Conservation (phyloP, 78 protist species). For the Goniomonas avonlea region DNA sequence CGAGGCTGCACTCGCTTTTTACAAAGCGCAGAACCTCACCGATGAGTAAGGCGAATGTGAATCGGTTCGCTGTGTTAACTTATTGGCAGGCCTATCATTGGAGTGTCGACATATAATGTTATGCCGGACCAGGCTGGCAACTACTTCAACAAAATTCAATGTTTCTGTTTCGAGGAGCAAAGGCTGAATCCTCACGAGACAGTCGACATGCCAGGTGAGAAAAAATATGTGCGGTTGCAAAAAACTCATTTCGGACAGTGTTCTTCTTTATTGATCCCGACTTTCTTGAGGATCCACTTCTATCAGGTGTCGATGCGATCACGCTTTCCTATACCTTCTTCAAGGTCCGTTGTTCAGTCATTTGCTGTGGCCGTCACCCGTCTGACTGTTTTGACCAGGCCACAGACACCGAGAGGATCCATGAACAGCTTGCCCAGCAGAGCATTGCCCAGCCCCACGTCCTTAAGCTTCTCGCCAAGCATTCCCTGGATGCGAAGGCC, state of each 20-base stretch:
- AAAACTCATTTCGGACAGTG: too few species aligned
- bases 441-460: too few species aligned
- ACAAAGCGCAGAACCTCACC: neutral
- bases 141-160: conserved; percentile 24
- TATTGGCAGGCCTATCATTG: conserved; percentile 19
- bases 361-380: too few species aligned
- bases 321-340: conserved; percentile 21
- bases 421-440: neutral
- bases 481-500: too few species aligned
- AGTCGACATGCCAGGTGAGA: conserved; percentile 32
- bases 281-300: neutral
- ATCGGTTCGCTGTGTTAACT: too few species aligned
- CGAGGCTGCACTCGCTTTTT: conserved; percentile 22
- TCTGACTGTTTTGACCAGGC: too few species aligned
- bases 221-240: too few species aligned
- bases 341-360: neutral
- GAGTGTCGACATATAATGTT: conserved; percentile 9
- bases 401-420: neutral
- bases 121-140: neutral
- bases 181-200: conserved; percentile 5
- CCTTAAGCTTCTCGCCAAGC: too few species aligned
- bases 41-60: too few species aligned
- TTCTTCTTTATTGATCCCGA: conserved; percentile 23
- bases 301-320: neutral
- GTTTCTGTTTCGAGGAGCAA: conserved; percentile 29